phyloP scores from a whole-genome alignment of 139 green algal species.

The Limnomonas spitsbergensis region DNA sequence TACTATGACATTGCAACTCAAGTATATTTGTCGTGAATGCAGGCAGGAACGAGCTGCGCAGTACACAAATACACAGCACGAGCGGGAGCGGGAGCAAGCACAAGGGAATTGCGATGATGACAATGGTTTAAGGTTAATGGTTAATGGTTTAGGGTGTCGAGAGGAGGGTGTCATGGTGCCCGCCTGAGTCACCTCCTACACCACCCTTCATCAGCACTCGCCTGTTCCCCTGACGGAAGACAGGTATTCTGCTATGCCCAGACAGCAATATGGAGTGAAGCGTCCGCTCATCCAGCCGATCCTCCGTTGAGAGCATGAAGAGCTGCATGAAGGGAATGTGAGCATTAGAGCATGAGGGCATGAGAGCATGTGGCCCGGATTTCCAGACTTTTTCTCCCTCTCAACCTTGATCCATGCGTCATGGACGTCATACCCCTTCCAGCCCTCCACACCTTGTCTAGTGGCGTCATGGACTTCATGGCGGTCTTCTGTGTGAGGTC shows the following conservation, averaged over 20 bases:
- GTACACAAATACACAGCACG: too few relatives aligned
- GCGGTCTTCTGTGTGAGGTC: constrained; percentile 83
- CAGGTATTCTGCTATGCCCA: constrained; percentile 76
- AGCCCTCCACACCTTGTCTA: constrained; percentile 79
- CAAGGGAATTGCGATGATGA: too few relatives aligned
- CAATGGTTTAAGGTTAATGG: too few relatives aligned
- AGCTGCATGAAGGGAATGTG: constrained; percentile 18
- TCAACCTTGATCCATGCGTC: background rate
- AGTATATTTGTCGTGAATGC: too few relatives aligned
- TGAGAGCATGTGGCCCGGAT: too few relatives aligned
- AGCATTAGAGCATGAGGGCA: background rate
- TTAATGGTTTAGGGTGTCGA: too few relatives aligned
- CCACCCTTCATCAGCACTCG: background rate
- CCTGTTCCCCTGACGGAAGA: constrained; percentile 48
- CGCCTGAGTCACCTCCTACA: too few relatives aligned
- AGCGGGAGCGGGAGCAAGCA: too few relatives aligned
- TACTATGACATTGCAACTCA: too few relatives aligned
- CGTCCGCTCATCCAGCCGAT: constrained; percentile 59
- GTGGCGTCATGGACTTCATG: constrained; percentile 74
- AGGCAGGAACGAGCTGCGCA: too few relatives aligned
- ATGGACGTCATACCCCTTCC: background rate
- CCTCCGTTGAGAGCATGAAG: constrained; percentile 46
- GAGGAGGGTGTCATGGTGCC: too few relatives aligned
- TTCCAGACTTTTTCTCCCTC: too few relatives aligned
- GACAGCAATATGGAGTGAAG: constrained; percentile 63